Percentiles rank a stretch among this genome's conserved stretches.
Evolutionary conservation across 202 grass and related monocot genomes (phyloP).

Genomic region (Bolboschoenoplectus hybrid): DNA sequence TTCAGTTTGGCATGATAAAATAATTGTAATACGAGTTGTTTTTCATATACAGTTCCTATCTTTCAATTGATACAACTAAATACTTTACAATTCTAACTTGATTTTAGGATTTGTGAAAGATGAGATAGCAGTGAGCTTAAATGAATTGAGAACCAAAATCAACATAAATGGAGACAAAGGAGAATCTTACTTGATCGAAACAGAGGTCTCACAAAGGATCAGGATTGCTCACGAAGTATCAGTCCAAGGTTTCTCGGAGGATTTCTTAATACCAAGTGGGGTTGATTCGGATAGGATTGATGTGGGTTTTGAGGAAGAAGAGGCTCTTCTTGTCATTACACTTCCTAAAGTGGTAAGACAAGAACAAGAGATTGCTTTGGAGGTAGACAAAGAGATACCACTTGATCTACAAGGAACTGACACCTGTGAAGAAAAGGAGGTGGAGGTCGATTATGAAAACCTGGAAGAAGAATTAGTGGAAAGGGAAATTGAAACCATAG

Average conservation of each 20-base stretch:
- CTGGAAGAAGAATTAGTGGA: slow-evolving; percentile 27
- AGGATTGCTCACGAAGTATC: slow-evolving; percentile 52
- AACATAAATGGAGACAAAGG: slow-evolving; percentile 48
- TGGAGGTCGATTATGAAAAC: slow-evolving; percentile 24
- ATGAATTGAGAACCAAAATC: slow-evolving; percentile 46
- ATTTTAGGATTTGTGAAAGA: slow-evolving; percentile 62
- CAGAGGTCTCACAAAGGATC: slow-evolving; percentile 34
- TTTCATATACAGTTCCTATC: background rate
- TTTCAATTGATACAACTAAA: background rate
- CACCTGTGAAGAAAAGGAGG: slow-evolving; percentile 14
- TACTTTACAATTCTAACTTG: background rate
- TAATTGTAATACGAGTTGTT: background rate
- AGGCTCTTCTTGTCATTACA: slow-evolving; percentile 59
- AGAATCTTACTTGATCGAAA: slow-evolving; percentile 49
- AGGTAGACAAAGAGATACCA: slow-evolving; percentile 19
- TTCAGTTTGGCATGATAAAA: background rate
- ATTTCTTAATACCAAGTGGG: slow-evolving; percentile 50
- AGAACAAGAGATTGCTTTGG: slow-evolving; percentile 38
- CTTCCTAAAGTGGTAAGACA: slow-evolving; percentile 52
- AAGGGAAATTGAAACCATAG: slow-evolving; percentile 27
- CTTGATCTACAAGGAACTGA: slow-evolving; percentile 30
- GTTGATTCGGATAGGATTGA: slow-evolving; percentile 42
- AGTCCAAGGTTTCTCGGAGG: slow-evolving; percentile 49
- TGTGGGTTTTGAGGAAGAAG: slow-evolving; percentile 70
- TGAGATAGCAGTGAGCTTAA: slow-evolving; percentile 53